Evolutionary conservation across 345 rosid genomes (phyloP).

Genomic region (Hirschfeldia incana): DNA sequence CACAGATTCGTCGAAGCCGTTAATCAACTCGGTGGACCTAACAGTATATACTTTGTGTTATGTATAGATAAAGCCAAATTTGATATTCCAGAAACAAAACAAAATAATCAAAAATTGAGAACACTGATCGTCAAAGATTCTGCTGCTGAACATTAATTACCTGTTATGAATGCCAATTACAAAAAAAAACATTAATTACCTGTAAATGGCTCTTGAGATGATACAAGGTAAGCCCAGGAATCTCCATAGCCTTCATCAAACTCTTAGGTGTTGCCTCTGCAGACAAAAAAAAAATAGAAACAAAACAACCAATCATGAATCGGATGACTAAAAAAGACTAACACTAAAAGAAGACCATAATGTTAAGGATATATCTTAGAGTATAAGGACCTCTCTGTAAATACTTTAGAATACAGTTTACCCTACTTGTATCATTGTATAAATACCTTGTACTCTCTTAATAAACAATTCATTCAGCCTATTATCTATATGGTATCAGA

Average conservation of each 20-base stretch:
- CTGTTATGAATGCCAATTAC: too few species aligned
- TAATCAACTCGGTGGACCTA: constrained; percentile 83
- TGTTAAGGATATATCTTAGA: too few species aligned
- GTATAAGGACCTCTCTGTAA: too few species aligned
- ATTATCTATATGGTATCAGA: too few species aligned
- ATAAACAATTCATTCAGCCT: too few species aligned
- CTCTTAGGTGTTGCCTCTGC: constrained; percentile 97
- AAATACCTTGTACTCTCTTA: too few species aligned
- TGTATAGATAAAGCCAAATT: too few species aligned
- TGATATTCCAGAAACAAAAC: neutral
- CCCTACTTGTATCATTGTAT: too few species aligned
- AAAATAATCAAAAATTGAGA: neutral
- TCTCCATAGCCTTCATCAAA: constrained; percentile 78
- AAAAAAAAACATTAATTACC: constrained; percentile 34
- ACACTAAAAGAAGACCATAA: neutral
- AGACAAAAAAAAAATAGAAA: constrained; percentile 20
- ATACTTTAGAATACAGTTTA: too few species aligned
- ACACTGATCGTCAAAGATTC: constrained; percentile 10
- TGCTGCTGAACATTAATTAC: neutral
- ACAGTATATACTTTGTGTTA: constrained; percentile 52
- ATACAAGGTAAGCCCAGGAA: constrained; percentile 88
- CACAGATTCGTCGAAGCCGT: constrained; percentile 78
- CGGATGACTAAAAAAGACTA: neutral
- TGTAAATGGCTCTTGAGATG: constrained; percentile 97
- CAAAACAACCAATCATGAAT: constrained; percentile 8